phyloP scores from a whole-genome alignment of 2,329 filamentous ascomycete species.

The Hirsutella rhossiliensis region DNA sequence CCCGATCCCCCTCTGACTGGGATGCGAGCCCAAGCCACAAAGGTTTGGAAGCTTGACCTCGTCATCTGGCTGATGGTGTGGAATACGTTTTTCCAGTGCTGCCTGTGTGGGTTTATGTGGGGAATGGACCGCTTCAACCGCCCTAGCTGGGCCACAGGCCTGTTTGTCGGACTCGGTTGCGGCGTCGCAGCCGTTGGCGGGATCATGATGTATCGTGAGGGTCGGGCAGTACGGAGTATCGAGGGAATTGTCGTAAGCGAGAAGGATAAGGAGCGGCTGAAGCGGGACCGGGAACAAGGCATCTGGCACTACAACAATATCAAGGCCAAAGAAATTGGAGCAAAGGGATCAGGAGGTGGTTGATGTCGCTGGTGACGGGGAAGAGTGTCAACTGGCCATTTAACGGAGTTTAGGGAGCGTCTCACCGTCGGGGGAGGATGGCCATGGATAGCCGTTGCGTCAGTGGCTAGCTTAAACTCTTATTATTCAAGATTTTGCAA shows the following conservation, averaged over 20 bases:
- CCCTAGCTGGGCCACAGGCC: constrained; percentile 68
- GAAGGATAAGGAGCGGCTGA: constrained; percentile 37
- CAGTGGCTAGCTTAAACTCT: too few relatives aligned
- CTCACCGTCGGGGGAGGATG: neutral
- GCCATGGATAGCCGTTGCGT: too few relatives aligned
- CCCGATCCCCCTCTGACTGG: constrained; percentile 61
- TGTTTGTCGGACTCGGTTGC: constrained; percentile 66
- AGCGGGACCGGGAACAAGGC: constrained; percentile 39
- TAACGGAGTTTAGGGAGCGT: too few relatives aligned
- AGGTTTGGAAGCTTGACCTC: constrained; percentile 65
- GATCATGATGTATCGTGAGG: constrained; percentile 58
- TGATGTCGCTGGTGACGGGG: too few relatives aligned
- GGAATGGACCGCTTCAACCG: constrained; percentile 58
- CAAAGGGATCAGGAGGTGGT: constrained; percentile 4
- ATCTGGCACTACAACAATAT: constrained; percentile 41
- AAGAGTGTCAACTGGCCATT: too few relatives aligned
- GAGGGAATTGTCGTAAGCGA: constrained; percentile 57
- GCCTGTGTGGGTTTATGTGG: constrained; percentile 76
- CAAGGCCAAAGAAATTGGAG: constrained; percentile 19
- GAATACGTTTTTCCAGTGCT: constrained; percentile 68
- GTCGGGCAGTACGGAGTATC: constrained; percentile 56
- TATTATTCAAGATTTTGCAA: too few relatives aligned
- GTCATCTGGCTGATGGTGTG: constrained; percentile 67
- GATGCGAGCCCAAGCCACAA: constrained; percentile 52
- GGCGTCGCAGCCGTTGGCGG: constrained; percentile 57